These are phyloP conservation scores for Vaccinium macrocarpon DNA, from an alignment of 148 eudicot species.

Conservation along the genomic window DNA sequence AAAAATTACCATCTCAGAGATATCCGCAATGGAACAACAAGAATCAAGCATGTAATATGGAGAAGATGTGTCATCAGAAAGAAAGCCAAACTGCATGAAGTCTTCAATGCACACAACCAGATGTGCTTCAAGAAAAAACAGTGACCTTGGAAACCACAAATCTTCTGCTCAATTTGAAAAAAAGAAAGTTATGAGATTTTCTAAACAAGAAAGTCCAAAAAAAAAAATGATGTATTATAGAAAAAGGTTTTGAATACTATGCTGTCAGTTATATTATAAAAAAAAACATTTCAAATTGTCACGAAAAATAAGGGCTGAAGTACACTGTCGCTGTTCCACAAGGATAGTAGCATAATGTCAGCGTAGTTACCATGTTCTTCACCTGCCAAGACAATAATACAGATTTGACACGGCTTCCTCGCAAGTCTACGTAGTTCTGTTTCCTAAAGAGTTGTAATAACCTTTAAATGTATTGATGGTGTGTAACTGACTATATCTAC, in stretches of 20 bases:
- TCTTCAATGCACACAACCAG: constrained; percentile 64
- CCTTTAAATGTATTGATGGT: neutral
- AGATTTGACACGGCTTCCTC: neutral
- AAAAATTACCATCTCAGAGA: constrained; percentile 54
- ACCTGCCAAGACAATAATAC: neutral
- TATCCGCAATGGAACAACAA: constrained; percentile 38
- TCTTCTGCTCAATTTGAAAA: constrained; percentile 32
- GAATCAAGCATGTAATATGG: constrained; percentile 53
- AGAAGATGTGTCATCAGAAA: constrained; percentile 24
- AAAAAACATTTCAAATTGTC: neutral
- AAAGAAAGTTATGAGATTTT: neutral
- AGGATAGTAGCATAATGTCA: neutral
- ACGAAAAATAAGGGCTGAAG: neutral
- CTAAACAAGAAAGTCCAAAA: neutral
- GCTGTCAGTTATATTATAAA: neutral
- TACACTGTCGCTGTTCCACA: neutral
- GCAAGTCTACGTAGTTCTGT: neutral
- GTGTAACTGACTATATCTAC: neutral
- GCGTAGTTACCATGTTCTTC: neutral
- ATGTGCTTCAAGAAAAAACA: constrained; percentile 49
- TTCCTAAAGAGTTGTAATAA: neutral
- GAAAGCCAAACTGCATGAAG: constrained; percentile 40
- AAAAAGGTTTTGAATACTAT: neutral
- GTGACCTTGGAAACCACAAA: constrained; percentile 55
- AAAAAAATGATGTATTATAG: neutral